Conservation (phyloP, 805 yeast species). For the Spathaspora boniae region DNA sequence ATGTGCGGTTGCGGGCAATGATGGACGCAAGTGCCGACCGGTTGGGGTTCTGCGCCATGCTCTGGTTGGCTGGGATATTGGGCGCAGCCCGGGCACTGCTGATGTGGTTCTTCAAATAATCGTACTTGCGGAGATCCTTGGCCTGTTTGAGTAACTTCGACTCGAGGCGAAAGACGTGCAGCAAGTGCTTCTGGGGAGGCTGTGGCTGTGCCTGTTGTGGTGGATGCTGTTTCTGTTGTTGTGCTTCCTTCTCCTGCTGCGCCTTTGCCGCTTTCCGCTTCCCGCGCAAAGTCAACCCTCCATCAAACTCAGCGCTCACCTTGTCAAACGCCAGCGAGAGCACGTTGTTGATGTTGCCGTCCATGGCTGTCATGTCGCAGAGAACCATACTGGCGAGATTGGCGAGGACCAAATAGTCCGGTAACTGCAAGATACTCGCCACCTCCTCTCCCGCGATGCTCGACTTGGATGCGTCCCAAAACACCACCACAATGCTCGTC, state of each 20-base stretch:
- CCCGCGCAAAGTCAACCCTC: slow-evolving; percentile 30
- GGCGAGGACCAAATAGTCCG: slow-evolving; percentile 9
- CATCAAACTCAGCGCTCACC: slow-evolving; percentile 22
- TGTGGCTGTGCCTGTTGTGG: too few relatives aligned
- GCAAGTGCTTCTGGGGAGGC: not conserved
- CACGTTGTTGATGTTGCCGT: slow-evolving; percentile 23
- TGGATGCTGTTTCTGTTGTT: not conserved
- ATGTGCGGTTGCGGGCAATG: slow-evolving; percentile 1
- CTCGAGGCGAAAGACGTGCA: slow-evolving; percentile 17
- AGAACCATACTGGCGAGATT: slow-evolving; percentile 20
- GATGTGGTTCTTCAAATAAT: slow-evolving; percentile 31
- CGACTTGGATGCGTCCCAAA: slow-evolving; percentile 36
- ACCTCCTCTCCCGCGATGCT: slow-evolving; percentile 15
- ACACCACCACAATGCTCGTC: slow-evolving; percentile 37
- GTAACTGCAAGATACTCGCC: slow-evolving; percentile 14
- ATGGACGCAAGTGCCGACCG: slow-evolving; percentile 1
- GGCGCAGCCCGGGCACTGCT: too few relatives aligned
- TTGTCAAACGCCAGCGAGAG: slow-evolving; percentile 20
- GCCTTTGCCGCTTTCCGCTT: slow-evolving; percentile 15
- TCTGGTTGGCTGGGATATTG: slow-evolving; percentile 9
- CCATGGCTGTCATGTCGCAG: slow-evolving; percentile 31
- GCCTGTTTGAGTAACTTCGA: slow-evolving; percentile 24
- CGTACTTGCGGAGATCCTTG: slow-evolving; percentile 23
- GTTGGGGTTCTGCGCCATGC: not conserved
- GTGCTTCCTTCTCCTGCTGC: slow-evolving; percentile 3